Percentiles rank a stretch among this genome's conserved stretches.
These are phyloP conservation scores for Rhizopus stolonifer DNA, from an alignment of 371 early-diverging fungal genomes.

Conservation along the genomic window DNA sequence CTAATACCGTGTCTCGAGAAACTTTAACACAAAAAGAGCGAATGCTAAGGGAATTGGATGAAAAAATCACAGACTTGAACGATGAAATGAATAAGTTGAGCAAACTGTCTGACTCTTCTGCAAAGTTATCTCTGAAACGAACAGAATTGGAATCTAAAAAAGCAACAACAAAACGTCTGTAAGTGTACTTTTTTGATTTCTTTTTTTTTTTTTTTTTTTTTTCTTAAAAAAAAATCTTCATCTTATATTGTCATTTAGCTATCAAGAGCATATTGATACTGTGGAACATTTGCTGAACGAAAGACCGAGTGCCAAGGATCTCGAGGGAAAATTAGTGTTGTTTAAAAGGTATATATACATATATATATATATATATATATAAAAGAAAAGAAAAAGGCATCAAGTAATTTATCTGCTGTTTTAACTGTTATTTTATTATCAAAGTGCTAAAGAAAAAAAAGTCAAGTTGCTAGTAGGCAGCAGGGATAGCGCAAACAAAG, in stretches of 20 bases:
- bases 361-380: too few species aligned
- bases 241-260: slow-evolving; percentile 1
- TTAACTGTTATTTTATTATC: neutral
- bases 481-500: slow-evolving; percentile 23
- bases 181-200: too few species aligned
- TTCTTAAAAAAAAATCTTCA: too few species aligned
- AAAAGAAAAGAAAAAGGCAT: neutral
- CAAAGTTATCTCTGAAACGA: slow-evolving; percentile 54
- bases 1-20: neutral
- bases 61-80: slow-evolving; percentile 26
- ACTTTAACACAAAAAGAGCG: slow-evolving; percentile 27
- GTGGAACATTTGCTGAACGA: slow-evolving; percentile 22
- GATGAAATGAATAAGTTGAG: slow-evolving; percentile 55
- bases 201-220: too few species aligned
- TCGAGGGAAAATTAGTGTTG: slow-evolving; percentile 28
- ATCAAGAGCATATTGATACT: slow-evolving; percentile 29
- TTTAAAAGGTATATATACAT: neutral
- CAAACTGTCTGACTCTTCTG: slow-evolving; percentile 58
- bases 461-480: slow-evolving; percentile 15
- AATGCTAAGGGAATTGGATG: slow-evolving; percentile 28
- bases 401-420: neutral
- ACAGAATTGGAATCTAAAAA: slow-evolving; percentile 44
- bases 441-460: slow-evolving; percentile 29
- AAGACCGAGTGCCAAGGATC: slow-evolving; percentile 25
- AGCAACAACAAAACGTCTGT: slow-evolving; percentile 25